Evolutionary conservation across 164 flowering plant genomes (phyloP).

Genomic region (Sextonia rubra): DNA sequence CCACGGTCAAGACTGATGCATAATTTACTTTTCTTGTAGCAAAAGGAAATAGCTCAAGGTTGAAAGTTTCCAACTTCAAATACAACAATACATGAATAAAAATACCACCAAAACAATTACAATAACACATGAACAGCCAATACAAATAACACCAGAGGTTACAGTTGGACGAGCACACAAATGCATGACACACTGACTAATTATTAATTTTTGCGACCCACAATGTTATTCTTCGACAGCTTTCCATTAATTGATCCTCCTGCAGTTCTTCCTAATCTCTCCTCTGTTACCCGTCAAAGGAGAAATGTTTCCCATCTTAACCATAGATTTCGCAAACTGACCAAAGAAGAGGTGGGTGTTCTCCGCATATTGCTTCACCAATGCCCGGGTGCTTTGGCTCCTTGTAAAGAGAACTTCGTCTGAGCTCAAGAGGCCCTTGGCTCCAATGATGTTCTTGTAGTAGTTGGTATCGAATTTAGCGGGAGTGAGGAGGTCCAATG

Average conservation of each 20-base stretch:
- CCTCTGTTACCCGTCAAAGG: constrained; percentile 79
- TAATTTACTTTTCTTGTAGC: no score
- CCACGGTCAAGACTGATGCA: no score
- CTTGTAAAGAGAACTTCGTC: constrained; percentile 70
- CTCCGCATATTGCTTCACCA: constrained; percentile 74
- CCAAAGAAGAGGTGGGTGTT: constrained; percentile 57
- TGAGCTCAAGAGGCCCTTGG: constrained; percentile 71
- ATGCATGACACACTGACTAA: no score
- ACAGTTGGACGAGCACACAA: no score
- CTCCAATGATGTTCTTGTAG: constrained; percentile 73
- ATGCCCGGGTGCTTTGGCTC: constrained; percentile 36
- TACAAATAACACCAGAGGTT: no score
- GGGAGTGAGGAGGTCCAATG: constrained; percentile 64
- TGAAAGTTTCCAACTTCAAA: no score
- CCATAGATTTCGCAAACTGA: constrained; percentile 86
- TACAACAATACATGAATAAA: no score
- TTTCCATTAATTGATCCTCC: constrained; percentile 42
- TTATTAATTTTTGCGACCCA: no score
- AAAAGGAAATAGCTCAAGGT: no score
- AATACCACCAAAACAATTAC: no score
- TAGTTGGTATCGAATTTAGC: constrained; percentile 72
- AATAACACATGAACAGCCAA: no score
- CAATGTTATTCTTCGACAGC: no score
- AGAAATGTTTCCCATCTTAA: constrained; percentile 80
- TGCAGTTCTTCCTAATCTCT: constrained; percentile 82